Base-by-base conservation (phyloP, 2,329 filamentous ascomycete genomes). In the Sarocladiaceae sp. region DNA sequence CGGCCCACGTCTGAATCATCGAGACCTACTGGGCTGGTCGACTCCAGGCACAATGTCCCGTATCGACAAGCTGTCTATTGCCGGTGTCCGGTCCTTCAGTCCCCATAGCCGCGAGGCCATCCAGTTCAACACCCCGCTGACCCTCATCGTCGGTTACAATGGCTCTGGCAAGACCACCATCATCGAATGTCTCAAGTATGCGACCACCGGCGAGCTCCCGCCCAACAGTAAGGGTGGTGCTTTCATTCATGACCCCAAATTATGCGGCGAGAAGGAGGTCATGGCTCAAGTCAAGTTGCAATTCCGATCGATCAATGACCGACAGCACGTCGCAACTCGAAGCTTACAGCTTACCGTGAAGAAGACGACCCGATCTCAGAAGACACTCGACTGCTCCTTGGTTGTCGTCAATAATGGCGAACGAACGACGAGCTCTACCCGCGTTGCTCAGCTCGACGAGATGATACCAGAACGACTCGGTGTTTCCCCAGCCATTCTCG, bases 81-180 rank as follows among this genome's bases (percentile, higher is more conserved):
- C 82, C 60, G 91, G 89, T 53, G 66, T 79, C 53, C 88, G 91
- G 54, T 96, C 91, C 46, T 97, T 97, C 62, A 85, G 85, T 63
- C 84, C 86, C 51, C 73, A 74, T 33, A 72, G 76, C 48, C 76
- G 76, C 51, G 86, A 96, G 66, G 83, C 78, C 29, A 95, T 97
- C 50, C 76, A 85, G 54, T 97, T 98, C 63, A 82, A 89, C 52
- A 85, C 87, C 1, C 94, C 93, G 20, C 75, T 98, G 46, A 98
- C 93, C 11, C 76, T 98, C 50, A 98, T 98, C 54, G 94, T 98
- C 47, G 93, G 93, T 47, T 88, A 89, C 66, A 98, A 98, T 69
- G 93, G 93, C 45, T 97, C 91, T 1, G 93, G 93, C 50, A 98
- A 98, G 70, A 98, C 93, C 9, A 97, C 93, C 47, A 95, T 98